A percentile compares a stretch with the other conserved stretches of the same genome.
These are phyloP conservation scores for Naegleria lovaniensis DNA, from an alignment of 208 protist species.

Conservation along the genomic window DNA sequence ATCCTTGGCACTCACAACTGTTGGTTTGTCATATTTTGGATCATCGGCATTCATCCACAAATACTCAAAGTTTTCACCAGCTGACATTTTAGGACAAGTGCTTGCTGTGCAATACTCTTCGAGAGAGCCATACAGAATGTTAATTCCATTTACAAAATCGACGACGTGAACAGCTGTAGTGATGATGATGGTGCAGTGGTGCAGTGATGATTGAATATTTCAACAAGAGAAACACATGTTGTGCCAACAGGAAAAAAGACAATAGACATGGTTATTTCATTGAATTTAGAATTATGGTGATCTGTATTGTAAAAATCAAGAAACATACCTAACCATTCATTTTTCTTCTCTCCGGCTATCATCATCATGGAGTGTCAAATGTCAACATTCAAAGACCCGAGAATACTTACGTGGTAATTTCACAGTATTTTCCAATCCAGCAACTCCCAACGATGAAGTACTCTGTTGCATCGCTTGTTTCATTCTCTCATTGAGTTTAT, in stretches of 20 bases:
- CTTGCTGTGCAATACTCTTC: conserved; percentile 94
- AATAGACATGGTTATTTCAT: no score
- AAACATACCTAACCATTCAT: not conserved
- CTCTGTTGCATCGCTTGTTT: not conserved
- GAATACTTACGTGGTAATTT: not conserved
- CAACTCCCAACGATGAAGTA: not conserved
- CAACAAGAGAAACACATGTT: no score
- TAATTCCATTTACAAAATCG: conserved; percentile 99
- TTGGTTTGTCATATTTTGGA: conserved; percentile 83
- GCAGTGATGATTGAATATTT: no score
- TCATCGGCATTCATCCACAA: conserved; percentile 85
- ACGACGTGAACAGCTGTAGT: conserved; percentile 77
- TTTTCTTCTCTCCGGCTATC: not conserved
- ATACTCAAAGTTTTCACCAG: conserved; percentile 88
- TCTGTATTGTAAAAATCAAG: no score
- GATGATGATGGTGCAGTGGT: no score
- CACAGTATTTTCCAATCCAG: not conserved
- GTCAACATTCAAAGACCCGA: not conserved
- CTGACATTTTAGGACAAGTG: conserved; percentile 90
- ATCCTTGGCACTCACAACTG: conserved; percentile 80
- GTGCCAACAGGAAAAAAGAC: no score
- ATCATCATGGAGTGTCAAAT: not conserved
- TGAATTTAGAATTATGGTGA: no score
- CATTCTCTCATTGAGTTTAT: not conserved
- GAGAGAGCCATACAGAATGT: conserved; percentile 94